Conservation (phyloP, 768 basidiomycete genomes). For the Leccinum subgranulosum region DNA sequence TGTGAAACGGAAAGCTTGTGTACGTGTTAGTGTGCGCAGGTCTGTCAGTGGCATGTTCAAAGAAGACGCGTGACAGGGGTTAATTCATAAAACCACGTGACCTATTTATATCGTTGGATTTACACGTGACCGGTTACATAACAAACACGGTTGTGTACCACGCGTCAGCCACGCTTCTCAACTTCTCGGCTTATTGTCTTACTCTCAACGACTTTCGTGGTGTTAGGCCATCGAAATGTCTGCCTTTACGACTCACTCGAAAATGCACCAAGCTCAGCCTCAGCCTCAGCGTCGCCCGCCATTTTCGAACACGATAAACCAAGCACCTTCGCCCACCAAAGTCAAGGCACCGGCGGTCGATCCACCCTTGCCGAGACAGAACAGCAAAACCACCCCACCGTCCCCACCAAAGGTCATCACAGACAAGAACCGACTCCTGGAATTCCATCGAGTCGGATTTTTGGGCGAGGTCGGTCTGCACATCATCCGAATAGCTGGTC, state of each 20-base stretch:
- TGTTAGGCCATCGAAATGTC: constrained; percentile 49
- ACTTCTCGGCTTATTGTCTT: constrained; percentile 1
- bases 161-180: constrained; percentile 12
- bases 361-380: constrained; percentile 77
- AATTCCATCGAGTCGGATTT: constrained; percentile 74
- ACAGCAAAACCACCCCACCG: constrained; percentile 76
- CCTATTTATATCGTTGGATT: neutral
- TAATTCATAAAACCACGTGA: constrained; percentile 11
- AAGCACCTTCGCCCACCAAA: constrained; percentile 31
- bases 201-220: constrained; percentile 30
- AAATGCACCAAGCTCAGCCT: constrained; percentile 30
- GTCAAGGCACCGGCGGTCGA: constrained; percentile 42
- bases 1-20: neutral
- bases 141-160: constrained; percentile 25
- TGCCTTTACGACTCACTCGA: constrained; percentile 34
- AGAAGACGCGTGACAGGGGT: constrained; percentile 15
- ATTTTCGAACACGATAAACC: constrained; percentile 40
- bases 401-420: constrained; percentile 76
- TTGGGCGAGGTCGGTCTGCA: constrained; percentile 70
- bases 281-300: constrained; percentile 41
- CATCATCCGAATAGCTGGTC: neutral
- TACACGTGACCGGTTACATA: constrained; percentile 16
- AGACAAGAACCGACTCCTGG: constrained; percentile 54
- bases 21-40: neutral
- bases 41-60: neutral